These are phyloP conservation scores for Geotrichum australiense DNA, from an alignment of 1,139 yeast genomes.

Conservation along the genomic window DNA sequence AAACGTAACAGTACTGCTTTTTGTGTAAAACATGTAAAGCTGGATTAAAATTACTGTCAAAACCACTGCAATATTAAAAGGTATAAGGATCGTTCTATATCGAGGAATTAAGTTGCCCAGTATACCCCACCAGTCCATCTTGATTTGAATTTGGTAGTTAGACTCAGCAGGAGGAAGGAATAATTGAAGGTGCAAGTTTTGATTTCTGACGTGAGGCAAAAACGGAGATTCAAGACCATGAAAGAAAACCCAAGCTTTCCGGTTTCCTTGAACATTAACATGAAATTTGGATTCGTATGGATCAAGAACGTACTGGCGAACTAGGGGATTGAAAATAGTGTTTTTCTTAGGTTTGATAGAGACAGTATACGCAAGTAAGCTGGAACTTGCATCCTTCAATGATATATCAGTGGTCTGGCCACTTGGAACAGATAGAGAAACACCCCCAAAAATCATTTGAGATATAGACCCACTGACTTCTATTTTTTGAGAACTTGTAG, in stretches of 20 bases:
- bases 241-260: constrained; percentile 37
- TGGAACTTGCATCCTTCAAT: constrained; percentile 50
- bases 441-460: constrained; percentile 11
- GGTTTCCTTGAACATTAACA: constrained; percentile 38
- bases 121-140: constrained; percentile 32
- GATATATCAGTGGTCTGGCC: constrained; percentile 42
- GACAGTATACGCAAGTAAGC: constrained; percentile 49
- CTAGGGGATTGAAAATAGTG: constrained; percentile 45
- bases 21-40: constrained; percentile 20
- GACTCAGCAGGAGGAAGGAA: constrained; percentile 25
- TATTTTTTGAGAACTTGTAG: constrained; percentile 22
- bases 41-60: constrained; percentile 25
- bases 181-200: constrained; percentile 33
- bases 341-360: constrained; percentile 13
- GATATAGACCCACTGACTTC: constrained; percentile 11
- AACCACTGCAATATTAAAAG: constrained; percentile 31
- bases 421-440: constrained; percentile 22
- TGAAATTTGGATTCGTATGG: constrained; percentile 76
- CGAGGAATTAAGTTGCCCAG: constrained; percentile 33
- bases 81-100: constrained; percentile 32
- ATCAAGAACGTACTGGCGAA: constrained; percentile 55
- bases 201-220: constrained; percentile 43
- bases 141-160: constrained; percentile 23
- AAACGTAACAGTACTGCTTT: constrained; percentile 44
- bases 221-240: constrained; percentile 70